Evolutionary conservation across 1,284 basidiomycete species (phyloP).

Genomic region (Ganoderma meredithae): DNA sequence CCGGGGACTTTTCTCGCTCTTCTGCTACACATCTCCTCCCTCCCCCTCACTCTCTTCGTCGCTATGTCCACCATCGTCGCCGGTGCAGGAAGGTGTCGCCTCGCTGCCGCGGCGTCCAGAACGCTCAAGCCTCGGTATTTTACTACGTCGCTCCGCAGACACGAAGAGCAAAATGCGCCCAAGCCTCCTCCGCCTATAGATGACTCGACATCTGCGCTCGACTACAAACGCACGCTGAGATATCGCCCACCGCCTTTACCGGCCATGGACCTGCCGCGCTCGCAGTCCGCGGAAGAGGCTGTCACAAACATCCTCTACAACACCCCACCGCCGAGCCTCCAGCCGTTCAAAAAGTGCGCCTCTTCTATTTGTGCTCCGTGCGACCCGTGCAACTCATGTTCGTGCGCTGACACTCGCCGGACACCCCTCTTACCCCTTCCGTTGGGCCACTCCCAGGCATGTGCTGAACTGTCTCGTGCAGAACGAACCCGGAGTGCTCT

Average conservation of each 20-base stretch:
- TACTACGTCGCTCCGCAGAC: conserved; percentile 43
- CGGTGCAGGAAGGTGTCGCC: conserved; percentile 22
- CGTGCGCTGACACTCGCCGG: neutral
- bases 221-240: conserved; percentile 86
- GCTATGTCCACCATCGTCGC: conserved; percentile 27
- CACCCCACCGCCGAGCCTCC: conserved; percentile 90
- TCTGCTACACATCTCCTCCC: conserved; percentile 21
- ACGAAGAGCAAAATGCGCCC: conserved; percentile 42
- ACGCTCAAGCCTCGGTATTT: conserved; percentile 41
- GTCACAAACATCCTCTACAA: conserved; percentile 97
- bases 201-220: conserved; percentile 93
- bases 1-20: conserved; percentile 19
- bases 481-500: conserved; percentile 98
- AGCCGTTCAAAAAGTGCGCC: conserved; percentile 92
- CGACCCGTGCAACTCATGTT: neutral
- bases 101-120: conserved; percentile 15
- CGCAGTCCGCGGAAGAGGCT: conserved; percentile 89
- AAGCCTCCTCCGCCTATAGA: conserved; percentile 77
- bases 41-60: neutral
- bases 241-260: conserved; percentile 82
- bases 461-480: conserved; percentile 98
- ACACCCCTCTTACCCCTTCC: neutral
- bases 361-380: neutral
- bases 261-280: conserved; percentile 74
- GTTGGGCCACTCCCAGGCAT: conserved; percentile 62